phyloP scores from a whole-genome alignment of 177 flowering plant species.

The Tripterygium wilfordii region DNA sequence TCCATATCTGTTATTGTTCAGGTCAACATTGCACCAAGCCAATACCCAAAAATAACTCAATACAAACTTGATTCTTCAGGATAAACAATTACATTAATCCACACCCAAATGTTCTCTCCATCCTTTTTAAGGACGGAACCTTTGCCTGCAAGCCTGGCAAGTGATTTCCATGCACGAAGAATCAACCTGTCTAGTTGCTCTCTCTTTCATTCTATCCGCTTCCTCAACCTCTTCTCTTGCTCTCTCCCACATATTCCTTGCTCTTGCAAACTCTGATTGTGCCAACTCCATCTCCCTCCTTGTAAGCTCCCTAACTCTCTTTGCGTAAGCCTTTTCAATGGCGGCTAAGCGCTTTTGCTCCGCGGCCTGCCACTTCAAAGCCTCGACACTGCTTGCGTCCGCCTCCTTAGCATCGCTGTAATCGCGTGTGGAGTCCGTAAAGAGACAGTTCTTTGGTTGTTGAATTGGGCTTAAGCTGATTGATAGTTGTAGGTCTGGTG shows the following conservation, averaged over 20 bases:
- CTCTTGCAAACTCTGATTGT: slow-evolving; percentile 76
- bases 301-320: slow-evolving; percentile 78
- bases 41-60: too few species aligned
- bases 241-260: slow-evolving; percentile 77
- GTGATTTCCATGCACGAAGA: slow-evolving; percentile 86
- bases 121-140: slow-evolving; percentile 38
- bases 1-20: too few species aligned
- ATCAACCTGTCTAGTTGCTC: slow-evolving; percentile 39
- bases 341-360: slow-evolving; percentile 86
- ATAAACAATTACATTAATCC: not conserved
- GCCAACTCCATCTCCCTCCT: slow-evolving; percentile 89
- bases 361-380: slow-evolving; percentile 72
- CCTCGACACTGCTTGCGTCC: slow-evolving; percentile 36
- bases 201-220: slow-evolving; percentile 68
- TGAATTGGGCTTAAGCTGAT: slow-evolving; percentile 42
- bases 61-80: too few species aligned
- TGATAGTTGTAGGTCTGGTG: slow-evolving; percentile 63
- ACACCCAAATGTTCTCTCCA: not conserved
- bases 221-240: slow-evolving; percentile 69
- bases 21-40: too few species aligned
- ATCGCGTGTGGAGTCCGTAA: slow-evolving; percentile 9
- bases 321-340: slow-evolving; percentile 87
- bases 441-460: slow-evolving; percentile 13
- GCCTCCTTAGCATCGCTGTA: slow-evolving; percentile 8
- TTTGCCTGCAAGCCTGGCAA: slow-evolving; percentile 83